Conservation (phyloP, 2,329 filamentous ascomycete genomes). For the Setomelanomma holmii region DNA sequence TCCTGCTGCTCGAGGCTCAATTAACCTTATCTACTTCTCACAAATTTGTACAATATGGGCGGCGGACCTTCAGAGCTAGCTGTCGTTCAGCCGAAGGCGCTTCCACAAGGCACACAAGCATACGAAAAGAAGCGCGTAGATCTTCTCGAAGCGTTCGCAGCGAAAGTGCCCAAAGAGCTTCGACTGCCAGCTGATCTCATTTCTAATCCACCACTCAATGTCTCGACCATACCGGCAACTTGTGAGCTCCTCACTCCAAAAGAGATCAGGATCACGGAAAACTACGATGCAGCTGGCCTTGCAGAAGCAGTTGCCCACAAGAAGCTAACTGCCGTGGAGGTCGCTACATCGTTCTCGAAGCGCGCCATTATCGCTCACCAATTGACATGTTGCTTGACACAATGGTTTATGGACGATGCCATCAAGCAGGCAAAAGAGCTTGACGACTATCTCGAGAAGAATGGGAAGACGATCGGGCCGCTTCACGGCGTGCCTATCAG, state of each 20-base stretch:
- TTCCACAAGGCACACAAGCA: conserved; percentile 25
- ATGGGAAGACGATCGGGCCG: conserved; percentile 31
- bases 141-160: conserved; percentile 20
- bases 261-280: conserved; percentile 60
- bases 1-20: too few species aligned
- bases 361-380: conserved; percentile 28
- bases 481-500: conserved; percentile 61
- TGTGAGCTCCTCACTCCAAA: conserved; percentile 54
- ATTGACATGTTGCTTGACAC: conserved; percentile 23
- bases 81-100: conserved; percentile 15
- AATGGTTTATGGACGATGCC: conserved; percentile 30
- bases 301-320: conserved; percentile 48
- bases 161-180: conserved; percentile 19
- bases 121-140: conserved; percentile 24
- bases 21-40: background rate
- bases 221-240: conserved; percentile 20
- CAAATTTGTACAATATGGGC: conserved; percentile 5
- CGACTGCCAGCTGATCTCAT: conserved; percentile 14
- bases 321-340: conserved; percentile 50
- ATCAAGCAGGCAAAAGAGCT: conserved; percentile 24
- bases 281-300: conserved; percentile 54
- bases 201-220: conserved; percentile 22
- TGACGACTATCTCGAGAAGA: conserved; percentile 54
- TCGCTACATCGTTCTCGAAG: conserved; percentile 36
- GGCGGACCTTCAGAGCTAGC: conserved; percentile 5